Evolutionary conservation across 805 yeast species (phyloP), one percentile per base, ranked within the genome.

Genomic region (Kregervanrija delftensis): DNA sequence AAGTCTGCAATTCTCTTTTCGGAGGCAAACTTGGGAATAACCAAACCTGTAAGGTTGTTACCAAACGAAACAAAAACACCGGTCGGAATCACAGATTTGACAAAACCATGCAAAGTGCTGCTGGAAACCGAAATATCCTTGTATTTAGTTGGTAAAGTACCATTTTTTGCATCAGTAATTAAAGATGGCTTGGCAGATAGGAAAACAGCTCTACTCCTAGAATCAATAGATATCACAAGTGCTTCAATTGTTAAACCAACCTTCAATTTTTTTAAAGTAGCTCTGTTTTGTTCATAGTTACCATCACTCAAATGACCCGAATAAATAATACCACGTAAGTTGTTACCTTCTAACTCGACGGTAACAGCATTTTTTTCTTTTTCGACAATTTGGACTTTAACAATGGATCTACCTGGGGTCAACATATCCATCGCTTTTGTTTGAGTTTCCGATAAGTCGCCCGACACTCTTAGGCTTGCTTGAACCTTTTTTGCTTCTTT

Each of bases 41-140:
- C 84, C 51, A 91, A 72, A 42, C 97, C 98, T 31, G 87, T 86
- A 50, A 91, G 75, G 43, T 75, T 77, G 50, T 85, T 83, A 45
- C 82, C 87, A 64, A 91, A 91, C 0, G 83, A 76, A 46, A 91
- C 84, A 60, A 91, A 91, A 11, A 88, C 69, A 51, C 98, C 98
- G 59, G 74, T 73, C 38, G 73, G 74, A n/a, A 95, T 86, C 14
- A 83, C 77, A 14, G 89, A 81, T 52, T 79, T 83, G 35, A 91
- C 78, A 60, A 72, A 90, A 37, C 98, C 99, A 46, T 76, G 73
- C 42, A 86, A 63, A 30, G 68, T 56, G 17, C 67, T 66, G 37
- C 67, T 66, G 9, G 77, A 74, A 11, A 71, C 65, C 34, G 65
- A 56, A 39, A 89, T 69, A 35, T 86, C 95, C 13, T 71, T 69